A percentile compares a stretch with the other conserved stretches of the same genome.
phyloP scores from a whole-genome alignment of 331 rosid species.

The Pyracantha coccinea region DNA sequence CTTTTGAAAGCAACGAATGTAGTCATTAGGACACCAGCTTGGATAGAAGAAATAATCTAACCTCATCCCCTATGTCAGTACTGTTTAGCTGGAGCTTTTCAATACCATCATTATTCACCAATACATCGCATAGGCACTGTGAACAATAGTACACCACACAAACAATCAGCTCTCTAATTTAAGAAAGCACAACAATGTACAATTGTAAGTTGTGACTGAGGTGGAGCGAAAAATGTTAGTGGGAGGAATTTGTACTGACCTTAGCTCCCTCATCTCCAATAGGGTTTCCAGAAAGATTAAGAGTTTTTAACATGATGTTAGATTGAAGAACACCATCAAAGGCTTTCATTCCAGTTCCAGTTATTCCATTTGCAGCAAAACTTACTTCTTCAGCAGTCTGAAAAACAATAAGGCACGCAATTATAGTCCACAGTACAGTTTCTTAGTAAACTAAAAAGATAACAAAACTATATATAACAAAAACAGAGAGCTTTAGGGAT shows the following conservation, averaged over 20 bases:
- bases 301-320: slow-evolving; percentile 69
- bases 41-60: slow-evolving; percentile 29
- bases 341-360: slow-evolving; percentile 83
- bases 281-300: slow-evolving; percentile 93
- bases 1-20: background rate
- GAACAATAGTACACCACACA: slow-evolving; percentile 27
- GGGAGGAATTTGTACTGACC: slow-evolving; percentile 34
- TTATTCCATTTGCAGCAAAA: slow-evolving; percentile 97
- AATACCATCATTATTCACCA: slow-evolving; percentile 66
- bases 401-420: slow-evolving; percentile 7
- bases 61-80: slow-evolving; percentile 94
- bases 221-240: background rate
- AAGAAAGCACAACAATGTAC: background rate
- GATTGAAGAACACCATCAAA: slow-evolving; percentile 96
- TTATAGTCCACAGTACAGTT: background rate
- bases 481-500: slow-evolving; percentile 5
- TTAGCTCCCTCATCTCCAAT: slow-evolving; percentile 93
- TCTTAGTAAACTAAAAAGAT: background rate
- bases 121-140: slow-evolving; percentile 72
- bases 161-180: slow-evolving; percentile 8
- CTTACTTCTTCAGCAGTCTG: slow-evolving; percentile 91
- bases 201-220: background rate
- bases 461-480: background rate
- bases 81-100: slow-evolving; percentile 88
- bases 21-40: background rate